Conservation (phyloP, 345 rosid genomes). For the Excoecaria cochinchinensis region DNA sequence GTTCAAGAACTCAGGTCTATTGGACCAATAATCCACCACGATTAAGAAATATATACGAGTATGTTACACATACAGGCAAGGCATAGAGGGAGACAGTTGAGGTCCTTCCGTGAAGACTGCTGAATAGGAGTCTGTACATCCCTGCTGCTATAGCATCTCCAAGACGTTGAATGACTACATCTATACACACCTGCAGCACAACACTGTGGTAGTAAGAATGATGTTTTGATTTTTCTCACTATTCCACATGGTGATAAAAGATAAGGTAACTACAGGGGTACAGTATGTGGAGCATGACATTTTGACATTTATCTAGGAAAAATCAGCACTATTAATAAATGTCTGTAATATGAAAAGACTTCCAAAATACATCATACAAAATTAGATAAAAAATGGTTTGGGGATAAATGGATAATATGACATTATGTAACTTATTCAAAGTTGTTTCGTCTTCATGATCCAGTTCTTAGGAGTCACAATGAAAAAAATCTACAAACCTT, state of each 20-base stretch:
- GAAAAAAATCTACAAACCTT: constrained; percentile 45
- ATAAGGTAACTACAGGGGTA: too few species aligned
- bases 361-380: neutral
- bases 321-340: neutral
- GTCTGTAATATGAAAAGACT: neutral
- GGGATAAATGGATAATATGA: neutral
- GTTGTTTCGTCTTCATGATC: neutral
- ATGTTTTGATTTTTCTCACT: constrained; percentile 12
- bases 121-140: constrained; percentile 68
- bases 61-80: constrained; percentile 57
- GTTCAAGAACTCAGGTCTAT: neutral
- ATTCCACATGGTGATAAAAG: neutral
- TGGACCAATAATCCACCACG: neutral
- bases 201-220: neutral
- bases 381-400: neutral
- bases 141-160: constrained; percentile 98
- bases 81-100: constrained; percentile 72
- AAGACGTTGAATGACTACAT: constrained; percentile 84
- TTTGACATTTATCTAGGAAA: neutral
- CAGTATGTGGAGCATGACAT: neutral
- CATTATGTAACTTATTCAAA: neutral
- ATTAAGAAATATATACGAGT: neutral
- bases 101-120: constrained; percentile 59
- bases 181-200: constrained; percentile 70
- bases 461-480: neutral